Evolutionary conservation across 2,329 filamentous ascomycete species (phyloP).

Genomic region (Emergomyces africanus): DNA sequence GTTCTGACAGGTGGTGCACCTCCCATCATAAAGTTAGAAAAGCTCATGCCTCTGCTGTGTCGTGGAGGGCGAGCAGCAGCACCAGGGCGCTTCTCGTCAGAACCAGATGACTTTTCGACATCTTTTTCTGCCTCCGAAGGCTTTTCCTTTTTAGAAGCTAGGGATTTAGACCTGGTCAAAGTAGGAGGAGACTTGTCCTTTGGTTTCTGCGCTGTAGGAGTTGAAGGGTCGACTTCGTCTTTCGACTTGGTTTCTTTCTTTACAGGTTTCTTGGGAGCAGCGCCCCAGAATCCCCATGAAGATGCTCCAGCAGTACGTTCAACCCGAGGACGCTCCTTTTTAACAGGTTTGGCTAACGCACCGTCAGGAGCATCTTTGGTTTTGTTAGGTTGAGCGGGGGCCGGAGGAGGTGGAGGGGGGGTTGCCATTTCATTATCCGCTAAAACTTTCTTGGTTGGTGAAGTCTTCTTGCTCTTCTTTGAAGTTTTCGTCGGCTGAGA

Average conservation of each 20-base stretch:
- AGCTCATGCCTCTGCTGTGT: slow-evolving; percentile 44
- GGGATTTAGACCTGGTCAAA: slow-evolving; percentile 44
- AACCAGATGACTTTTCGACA: slow-evolving; percentile 54
- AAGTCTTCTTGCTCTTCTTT: slow-evolving; percentile 25
- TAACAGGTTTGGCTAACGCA: slow-evolving; percentile 38
- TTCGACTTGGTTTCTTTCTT: slow-evolving; percentile 36
- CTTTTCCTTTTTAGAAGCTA: slow-evolving; percentile 42
- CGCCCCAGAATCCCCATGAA: slow-evolving; percentile 66
- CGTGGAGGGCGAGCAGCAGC: slow-evolving; percentile 41
- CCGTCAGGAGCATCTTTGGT: slow-evolving; percentile 12
- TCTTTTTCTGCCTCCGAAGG: slow-evolving; percentile 45
- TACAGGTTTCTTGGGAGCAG: slow-evolving; percentile 36
- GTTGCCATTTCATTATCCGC: slow-evolving; percentile 38
- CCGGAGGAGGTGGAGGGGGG: slow-evolving; percentile 30
- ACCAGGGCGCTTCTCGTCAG: slow-evolving; percentile 41
- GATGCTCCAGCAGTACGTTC: slow-evolving; percentile 53
- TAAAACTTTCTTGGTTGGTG: slow-evolving; percentile 13
- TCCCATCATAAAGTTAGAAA: slow-evolving; percentile 53
- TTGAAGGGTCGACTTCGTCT: slow-evolving; percentile 19
- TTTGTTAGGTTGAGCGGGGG: slow-evolving; percentile 7
- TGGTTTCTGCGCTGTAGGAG: slow-evolving; percentile 20
- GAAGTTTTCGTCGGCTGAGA: slow-evolving; percentile 15
- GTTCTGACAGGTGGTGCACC: slow-evolving; percentile 47
- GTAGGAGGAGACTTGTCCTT: slow-evolving; percentile 32
- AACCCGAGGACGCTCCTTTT: slow-evolving; percentile 66